These are phyloP conservation scores for Saccharomycopsis guyanensis DNA, from an alignment of 805 yeast genomes.

Conservation along the genomic window DNA sequence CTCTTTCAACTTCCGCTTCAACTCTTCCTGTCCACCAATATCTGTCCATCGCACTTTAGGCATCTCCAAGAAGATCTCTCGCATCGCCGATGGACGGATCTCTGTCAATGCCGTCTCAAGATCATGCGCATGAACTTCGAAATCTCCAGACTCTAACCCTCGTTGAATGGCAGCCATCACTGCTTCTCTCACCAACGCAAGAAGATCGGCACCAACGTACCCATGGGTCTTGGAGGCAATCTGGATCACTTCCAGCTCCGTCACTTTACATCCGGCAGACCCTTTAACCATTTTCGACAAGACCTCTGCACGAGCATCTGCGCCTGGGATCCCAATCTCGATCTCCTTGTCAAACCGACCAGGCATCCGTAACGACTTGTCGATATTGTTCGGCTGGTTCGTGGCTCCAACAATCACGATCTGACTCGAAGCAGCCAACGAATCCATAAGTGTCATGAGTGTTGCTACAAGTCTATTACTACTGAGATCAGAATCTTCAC, in stretches of 20 bases:
- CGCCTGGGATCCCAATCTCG: constrained; percentile 89
- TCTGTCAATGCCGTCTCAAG: constrained; percentile 66
- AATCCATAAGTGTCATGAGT: constrained; percentile 72
- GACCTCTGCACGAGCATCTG: constrained; percentile 67
- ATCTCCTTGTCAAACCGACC: constrained; percentile 87
- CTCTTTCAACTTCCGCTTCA: constrained; percentile 76
- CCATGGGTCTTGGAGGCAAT: constrained; percentile 86
- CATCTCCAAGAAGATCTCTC: constrained; percentile 88
- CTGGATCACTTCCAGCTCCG: constrained; percentile 44
- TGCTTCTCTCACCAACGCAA: constrained; percentile 81
- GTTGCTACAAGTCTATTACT: constrained; percentile 91
- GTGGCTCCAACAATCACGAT: constrained; percentile 70
- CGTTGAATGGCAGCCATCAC: constrained; percentile 76
- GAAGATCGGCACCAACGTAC: constrained; percentile 93
- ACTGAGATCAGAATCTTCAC: constrained; percentile 28
- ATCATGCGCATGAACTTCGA: constrained; percentile 48
- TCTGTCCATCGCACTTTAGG: constrained; percentile 92
- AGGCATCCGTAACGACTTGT: constrained; percentile 71
- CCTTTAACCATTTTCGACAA: constrained; percentile 50
- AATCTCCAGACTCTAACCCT: constrained; percentile 32
- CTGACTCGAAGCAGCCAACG: constrained; percentile 55
- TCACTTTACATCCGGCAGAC: constrained; percentile 46
- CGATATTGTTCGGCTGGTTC: constrained; percentile 60
- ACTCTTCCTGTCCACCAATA: constrained; percentile 87
- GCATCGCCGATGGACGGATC: constrained; percentile 95